Conservation (phyloP, 768 basidiomycete genomes). For the Floccularia luteovirens region DNA sequence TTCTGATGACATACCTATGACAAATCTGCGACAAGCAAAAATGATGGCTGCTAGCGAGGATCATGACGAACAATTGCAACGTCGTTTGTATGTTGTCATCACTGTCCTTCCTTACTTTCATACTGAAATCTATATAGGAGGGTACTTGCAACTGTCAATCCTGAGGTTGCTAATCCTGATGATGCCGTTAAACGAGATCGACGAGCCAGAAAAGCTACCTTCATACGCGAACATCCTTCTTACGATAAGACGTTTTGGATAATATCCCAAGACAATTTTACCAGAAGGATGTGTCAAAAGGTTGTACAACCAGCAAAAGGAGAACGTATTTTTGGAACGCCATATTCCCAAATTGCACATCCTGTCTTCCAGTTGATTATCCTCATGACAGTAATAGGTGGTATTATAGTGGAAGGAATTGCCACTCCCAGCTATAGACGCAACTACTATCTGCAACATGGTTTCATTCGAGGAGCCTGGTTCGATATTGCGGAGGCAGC, state of each 20-base stretch:
- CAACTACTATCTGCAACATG: conserved; percentile 54
- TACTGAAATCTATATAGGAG: conserved; percentile 37
- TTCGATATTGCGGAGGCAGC: conserved; percentile 76
- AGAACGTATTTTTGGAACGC: conserved; percentile 80
- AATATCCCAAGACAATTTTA: conserved; percentile 68
- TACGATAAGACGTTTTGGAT: conserved; percentile 91
- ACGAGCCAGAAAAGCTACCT: conserved; percentile 73
- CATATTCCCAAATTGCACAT: conserved; percentile 55
- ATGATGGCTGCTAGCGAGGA: conserved; percentile 20
- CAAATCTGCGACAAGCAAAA: conserved; percentile 39
- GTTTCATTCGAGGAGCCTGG: conserved; percentile 67
- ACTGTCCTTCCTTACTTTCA: background rate
- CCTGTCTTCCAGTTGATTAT: conserved; percentile 71
- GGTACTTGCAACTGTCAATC: conserved; percentile 55
- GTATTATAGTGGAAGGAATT: conserved; percentile 73
- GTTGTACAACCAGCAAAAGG: conserved; percentile 79
- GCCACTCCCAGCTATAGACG: conserved; percentile 84
- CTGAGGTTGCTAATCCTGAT: conserved; percentile 38
- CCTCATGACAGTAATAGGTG: conserved; percentile 69
- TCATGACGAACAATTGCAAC: conserved; percentile 60
- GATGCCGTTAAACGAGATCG: conserved; percentile 65
- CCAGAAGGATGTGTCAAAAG: conserved; percentile 75
- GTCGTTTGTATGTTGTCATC: conserved; percentile 52
- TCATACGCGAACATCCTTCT: conserved; percentile 81
- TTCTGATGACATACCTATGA: conserved; percentile 50